These are phyloP conservation scores for Exserohilum turcica DNA, from an alignment of 2,329 filamentous ascomycete genomes.

Conservation along the genomic window DNA sequence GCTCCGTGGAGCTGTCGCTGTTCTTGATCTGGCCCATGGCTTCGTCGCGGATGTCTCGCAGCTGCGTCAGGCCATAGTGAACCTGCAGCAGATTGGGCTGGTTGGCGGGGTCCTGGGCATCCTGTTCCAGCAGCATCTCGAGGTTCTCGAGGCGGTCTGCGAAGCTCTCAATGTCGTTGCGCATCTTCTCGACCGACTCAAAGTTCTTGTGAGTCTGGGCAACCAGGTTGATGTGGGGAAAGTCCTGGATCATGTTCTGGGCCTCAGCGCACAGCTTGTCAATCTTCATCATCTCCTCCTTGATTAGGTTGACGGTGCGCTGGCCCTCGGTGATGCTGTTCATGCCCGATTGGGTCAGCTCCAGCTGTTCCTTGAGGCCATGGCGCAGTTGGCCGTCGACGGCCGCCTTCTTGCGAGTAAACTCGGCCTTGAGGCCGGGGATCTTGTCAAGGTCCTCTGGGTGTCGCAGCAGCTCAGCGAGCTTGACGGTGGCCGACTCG, in stretches of 20 bases:
- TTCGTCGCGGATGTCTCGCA: constrained; percentile 93
- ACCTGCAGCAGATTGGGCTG: constrained; percentile 90
- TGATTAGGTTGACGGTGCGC: constrained; percentile 88
- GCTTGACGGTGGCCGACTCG: constrained; percentile 68
- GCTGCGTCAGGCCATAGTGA: constrained; percentile 88
- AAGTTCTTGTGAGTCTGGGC: constrained; percentile 97
- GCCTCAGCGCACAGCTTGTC: constrained; percentile 96
- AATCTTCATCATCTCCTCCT: constrained; percentile 98
- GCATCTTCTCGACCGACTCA: constrained; percentile 90
- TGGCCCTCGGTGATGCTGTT: constrained; percentile 85
- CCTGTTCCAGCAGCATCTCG: constrained; percentile 77
- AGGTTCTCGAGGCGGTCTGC: constrained; percentile 76
- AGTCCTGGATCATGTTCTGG: constrained; percentile 96
- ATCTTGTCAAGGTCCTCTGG: constrained; percentile 99
- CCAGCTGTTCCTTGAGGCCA: constrained; percentile 88
- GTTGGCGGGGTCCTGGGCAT: constrained; percentile 83
- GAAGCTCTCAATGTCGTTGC: constrained; percentile 85
- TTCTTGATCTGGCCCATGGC: constrained; percentile 91
- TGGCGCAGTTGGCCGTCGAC: constrained; percentile 89
- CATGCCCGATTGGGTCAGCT: constrained; percentile 94
- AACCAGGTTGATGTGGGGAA: constrained; percentile 87
- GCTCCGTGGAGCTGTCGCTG: constrained; percentile 87
- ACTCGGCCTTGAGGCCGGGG: constrained; percentile 83
- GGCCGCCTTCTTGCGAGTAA: constrained; percentile 88
- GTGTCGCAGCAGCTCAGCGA: constrained; percentile 90